Percentiles rank a stretch among this genome's conserved stretches.
These are phyloP conservation scores for Termitomyces sp. DNA, from an alignment of 768 basidiomycete species.

Conservation along the genomic window DNA sequence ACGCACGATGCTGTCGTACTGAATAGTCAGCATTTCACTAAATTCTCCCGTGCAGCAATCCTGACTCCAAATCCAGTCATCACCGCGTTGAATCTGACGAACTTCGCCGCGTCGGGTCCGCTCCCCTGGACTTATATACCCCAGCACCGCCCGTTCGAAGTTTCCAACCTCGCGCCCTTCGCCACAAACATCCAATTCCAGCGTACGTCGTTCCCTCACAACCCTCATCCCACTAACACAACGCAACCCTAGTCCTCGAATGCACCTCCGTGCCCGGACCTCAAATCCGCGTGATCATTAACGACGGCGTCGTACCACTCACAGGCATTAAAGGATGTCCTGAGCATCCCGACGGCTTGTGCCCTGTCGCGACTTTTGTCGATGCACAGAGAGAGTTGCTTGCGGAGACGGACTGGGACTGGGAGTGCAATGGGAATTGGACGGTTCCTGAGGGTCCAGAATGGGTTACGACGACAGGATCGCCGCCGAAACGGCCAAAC, in stretches of 20 bases:
- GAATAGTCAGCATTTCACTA: constrained; percentile 40
- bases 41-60: background rate
- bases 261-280: constrained; percentile 43
- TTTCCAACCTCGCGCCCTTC: constrained; percentile 79
- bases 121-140: constrained; percentile 69
- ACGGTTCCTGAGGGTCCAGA: constrained; percentile 51
- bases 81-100: constrained; percentile 80
- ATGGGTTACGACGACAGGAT: constrained; percentile 72
- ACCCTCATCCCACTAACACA: background rate
- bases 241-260: constrained; percentile 44
- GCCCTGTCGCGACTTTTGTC: constrained; percentile 70
- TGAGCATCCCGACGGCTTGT: constrained; percentile 68
- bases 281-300: constrained; percentile 80
- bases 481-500: constrained; percentile 32
- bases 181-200: constrained; percentile 88
- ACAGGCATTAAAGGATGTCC: constrained; percentile 74
- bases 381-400: constrained; percentile 62
- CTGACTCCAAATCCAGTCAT: constrained; percentile 41
- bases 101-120: constrained; percentile 68
- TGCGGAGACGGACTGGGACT: constrained; percentile 60
- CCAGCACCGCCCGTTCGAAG: constrained; percentile 58
- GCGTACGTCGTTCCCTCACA: constrained; percentile 35
- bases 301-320: constrained; percentile 82
- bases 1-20: constrained; percentile 86
- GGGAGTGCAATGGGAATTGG: constrained; percentile 78